These are phyloP conservation scores for Pythium periplocum DNA, from an alignment of 352 stramenopile species.

Conservation along the genomic window DNA sequence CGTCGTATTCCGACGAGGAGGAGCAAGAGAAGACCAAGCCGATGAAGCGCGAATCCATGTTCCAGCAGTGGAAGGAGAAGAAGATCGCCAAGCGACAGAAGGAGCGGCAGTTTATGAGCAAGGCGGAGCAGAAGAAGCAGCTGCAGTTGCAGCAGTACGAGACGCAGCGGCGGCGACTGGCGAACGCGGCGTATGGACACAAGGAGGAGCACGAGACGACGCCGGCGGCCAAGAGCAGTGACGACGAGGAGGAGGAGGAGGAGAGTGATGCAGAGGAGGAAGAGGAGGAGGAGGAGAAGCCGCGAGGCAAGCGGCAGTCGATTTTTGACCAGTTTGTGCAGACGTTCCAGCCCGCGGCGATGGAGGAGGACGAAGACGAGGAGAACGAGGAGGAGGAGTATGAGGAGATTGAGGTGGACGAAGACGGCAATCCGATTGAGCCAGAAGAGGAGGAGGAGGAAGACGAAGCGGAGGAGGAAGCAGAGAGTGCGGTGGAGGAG, in stretches of 20 bases:
- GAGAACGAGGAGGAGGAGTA: constrained; percentile 29
- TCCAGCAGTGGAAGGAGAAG: constrained; percentile 67
- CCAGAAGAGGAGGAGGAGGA: constrained; percentile 32
- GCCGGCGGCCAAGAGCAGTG: constrained; percentile 6
- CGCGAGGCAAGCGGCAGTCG: constrained; percentile 17
- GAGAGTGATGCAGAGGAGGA: constrained; percentile 14
- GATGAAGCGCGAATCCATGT: constrained; percentile 42
- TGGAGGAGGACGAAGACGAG: constrained; percentile 24
- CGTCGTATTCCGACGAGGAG: constrained; percentile 11
- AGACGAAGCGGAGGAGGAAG: constrained; percentile 18
- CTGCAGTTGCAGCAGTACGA: constrained; percentile 37
- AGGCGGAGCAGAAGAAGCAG: constrained; percentile 43
- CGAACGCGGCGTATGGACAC: constrained; percentile 39
- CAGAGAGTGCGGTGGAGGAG: constrained; percentile 9
- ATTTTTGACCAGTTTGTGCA: constrained; percentile 77
- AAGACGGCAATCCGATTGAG: constrained; percentile 32
- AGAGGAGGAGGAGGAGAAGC: constrained; percentile 11
- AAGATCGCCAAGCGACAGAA: constrained; percentile 44
- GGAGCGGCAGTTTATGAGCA: constrained; percentile 35
- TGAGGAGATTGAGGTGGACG: constrained; percentile 38
- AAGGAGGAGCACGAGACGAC: constrained; percentile 7
- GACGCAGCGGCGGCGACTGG: constrained; percentile 22
- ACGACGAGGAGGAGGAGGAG: constrained; percentile 16
- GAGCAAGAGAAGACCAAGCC: constrained; percentile 2
- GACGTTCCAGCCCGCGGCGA: constrained; percentile 37